Evolutionary conservation across 2,329 filamentous ascomycete species (phyloP).

Genomic region (Thielaviopsis cerberus): DNA sequence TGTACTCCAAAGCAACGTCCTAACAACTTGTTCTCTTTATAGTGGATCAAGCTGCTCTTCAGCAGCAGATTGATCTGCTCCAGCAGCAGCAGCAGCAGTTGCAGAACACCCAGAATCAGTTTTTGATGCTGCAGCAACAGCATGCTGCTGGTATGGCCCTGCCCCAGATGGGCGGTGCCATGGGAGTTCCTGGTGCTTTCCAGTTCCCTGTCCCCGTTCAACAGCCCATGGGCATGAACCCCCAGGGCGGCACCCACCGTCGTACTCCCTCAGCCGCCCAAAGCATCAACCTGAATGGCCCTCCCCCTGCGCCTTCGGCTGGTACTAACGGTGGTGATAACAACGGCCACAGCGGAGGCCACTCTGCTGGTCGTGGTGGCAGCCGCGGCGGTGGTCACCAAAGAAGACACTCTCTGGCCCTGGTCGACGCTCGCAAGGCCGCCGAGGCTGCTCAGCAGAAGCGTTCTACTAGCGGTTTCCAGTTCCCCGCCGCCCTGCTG

Average conservation of each 20-base stretch:
- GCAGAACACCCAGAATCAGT: slow-evolving; percentile 88
- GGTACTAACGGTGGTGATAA: slow-evolving; percentile 64
- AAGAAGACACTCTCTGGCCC: slow-evolving; percentile 79
- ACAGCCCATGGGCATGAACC: slow-evolving; percentile 47
- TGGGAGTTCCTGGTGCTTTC: slow-evolving; percentile 64
- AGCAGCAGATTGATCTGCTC: slow-evolving; percentile 92
- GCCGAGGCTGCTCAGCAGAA: slow-evolving; percentile 94
- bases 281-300: slow-evolving; percentile 66
- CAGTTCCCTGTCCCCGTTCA: slow-evolving; percentile 70
- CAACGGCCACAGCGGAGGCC: slow-evolving; percentile 43
- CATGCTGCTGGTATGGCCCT: slow-evolving; percentile 66
- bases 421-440: slow-evolving; percentile 93
- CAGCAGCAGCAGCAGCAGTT: slow-evolving; percentile 98
- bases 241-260: slow-evolving; percentile 73
- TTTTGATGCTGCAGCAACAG: slow-evolving; percentile 93
- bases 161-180: slow-evolving; percentile 51
- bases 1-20: neutral
- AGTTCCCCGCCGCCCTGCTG: slow-evolving; percentile 68
- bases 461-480: slow-evolving; percentile 79
- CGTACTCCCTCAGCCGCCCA: slow-evolving; percentile 95
- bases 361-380: slow-evolving; percentile 46
- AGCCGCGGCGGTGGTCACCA: slow-evolving; percentile 68
- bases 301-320: slow-evolving; percentile 77
- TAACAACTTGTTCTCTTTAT: neutral
- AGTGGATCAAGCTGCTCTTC: slow-evolving; percentile 96